Conservation (phyloP, 164 flowering plant species). For the Berberis vulgaris region DNA sequence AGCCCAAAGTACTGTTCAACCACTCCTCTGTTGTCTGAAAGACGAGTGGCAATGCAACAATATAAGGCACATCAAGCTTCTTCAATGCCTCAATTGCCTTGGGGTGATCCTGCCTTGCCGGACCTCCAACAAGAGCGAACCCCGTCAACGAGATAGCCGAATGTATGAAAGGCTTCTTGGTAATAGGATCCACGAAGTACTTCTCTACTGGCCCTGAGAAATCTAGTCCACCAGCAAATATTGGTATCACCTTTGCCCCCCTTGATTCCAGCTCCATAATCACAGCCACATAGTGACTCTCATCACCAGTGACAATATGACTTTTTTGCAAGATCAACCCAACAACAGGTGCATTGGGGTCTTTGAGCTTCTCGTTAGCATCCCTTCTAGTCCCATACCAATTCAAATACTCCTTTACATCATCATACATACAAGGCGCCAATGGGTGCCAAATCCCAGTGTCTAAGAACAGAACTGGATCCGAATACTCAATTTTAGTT, state of each 20-base stretch:
- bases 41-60: slow-evolving; percentile 94
- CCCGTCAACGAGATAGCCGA: slow-evolving; percentile 86
- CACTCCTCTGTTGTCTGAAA: slow-evolving; percentile 99
- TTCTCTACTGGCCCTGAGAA: slow-evolving; percentile 92
- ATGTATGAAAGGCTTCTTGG: slow-evolving; percentile 69
- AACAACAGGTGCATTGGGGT: slow-evolving; percentile 60
- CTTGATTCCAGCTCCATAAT: slow-evolving; percentile 96
- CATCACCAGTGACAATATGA: slow-evolving; percentile 97
- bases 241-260: slow-evolving; percentile 91
- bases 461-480: slow-evolving; percentile 88
- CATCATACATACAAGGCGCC: slow-evolving; percentile 97
- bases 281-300: slow-evolving; percentile 95
- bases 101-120: slow-evolving; percentile 98
- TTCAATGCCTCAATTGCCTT: slow-evolving; percentile 84
- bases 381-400: slow-evolving; percentile 95
- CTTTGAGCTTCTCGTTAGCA: slow-evolving; percentile 68
- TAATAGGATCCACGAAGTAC: slow-evolving; percentile 66
- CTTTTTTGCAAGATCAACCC: slow-evolving; percentile 84
- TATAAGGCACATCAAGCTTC: slow-evolving; percentile 93
- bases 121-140: slow-evolving; percentile 96
- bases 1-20: slow-evolving; percentile 87
- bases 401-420: slow-evolving; percentile 94
- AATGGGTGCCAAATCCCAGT: slow-evolving; percentile 97
- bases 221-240: slow-evolving; percentile 95
- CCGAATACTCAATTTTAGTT: slow-evolving; percentile 65